Percentiles rank a stretch among this genome's conserved stretches.
These are phyloP conservation scores for Blastobotrys americana DNA, from an alignment of 805 yeast species.

Conservation along the genomic window DNA sequence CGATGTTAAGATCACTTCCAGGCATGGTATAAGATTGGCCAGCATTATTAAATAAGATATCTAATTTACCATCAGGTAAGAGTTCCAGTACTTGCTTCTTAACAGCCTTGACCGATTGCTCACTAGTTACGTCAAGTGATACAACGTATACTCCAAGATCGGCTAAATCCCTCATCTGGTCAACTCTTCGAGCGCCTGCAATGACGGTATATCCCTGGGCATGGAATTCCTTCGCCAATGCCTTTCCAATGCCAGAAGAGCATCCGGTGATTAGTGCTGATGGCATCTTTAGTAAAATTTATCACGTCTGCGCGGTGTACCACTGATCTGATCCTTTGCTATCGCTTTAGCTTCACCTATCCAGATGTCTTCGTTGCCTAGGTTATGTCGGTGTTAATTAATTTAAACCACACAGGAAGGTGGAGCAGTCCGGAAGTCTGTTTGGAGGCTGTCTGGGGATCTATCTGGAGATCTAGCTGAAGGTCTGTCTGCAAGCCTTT, in stretches of 20 bases:
- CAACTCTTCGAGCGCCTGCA: slow-evolving; percentile 67
- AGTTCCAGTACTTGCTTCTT: slow-evolving; percentile 36
- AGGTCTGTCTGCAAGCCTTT: no score
- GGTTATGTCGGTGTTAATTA: no score
- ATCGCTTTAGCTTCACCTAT: no score
- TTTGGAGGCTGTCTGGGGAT: no score
- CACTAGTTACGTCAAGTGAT: slow-evolving; percentile 50
- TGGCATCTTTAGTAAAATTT: no score
- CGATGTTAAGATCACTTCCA: slow-evolving; percentile 58
- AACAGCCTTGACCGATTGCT: slow-evolving; percentile 37
- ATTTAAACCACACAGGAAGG: no score
- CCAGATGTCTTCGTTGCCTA: no score
- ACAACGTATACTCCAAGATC: slow-evolving; percentile 41
- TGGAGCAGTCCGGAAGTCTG: no score
- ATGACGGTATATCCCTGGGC: slow-evolving; percentile 37
- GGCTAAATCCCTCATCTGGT: slow-evolving; percentile 47
- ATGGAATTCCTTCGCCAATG: slow-evolving; percentile 15
- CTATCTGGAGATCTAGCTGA: no score
- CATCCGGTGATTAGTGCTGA: slow-evolving; percentile 14
- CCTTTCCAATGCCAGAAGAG: slow-evolving; percentile 18
- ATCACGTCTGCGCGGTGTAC: no score
- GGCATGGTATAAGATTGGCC: slow-evolving; percentile 70
- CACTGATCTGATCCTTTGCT: no score
- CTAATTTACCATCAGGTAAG: slow-evolving; percentile 23
- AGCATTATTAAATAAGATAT: slow-evolving; percentile 66